Percentiles rank a stretch among this genome's conserved stretches.
phyloP scores from a whole-genome alignment of 2,329 filamentous ascomycete species.

The Verticillium zaregamsianum region DNA sequence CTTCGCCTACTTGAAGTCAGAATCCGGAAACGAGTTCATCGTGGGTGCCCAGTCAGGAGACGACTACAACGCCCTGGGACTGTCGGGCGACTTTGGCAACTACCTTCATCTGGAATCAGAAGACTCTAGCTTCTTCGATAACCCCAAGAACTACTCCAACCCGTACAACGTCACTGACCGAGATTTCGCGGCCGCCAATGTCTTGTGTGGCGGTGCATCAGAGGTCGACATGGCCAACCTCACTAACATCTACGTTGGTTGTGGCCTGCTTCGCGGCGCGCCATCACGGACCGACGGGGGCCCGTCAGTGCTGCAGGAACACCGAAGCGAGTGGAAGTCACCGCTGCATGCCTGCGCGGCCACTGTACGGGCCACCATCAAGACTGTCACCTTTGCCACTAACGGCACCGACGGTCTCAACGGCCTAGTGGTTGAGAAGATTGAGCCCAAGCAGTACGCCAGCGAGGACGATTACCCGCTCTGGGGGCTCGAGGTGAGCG shows the following conservation, averaged over 20 bases:
- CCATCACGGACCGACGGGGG: slow-evolving; percentile 29
- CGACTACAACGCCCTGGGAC: neutral
- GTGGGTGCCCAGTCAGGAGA: neutral
- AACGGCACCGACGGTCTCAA: slow-evolving; percentile 33
- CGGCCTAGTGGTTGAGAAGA: slow-evolving; percentile 25
- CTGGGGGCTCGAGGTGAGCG: slow-evolving; percentile 22
- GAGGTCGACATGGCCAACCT: slow-evolving; percentile 32
- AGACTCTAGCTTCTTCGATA: no score
- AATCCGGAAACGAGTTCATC: neutral
- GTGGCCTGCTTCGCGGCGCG: slow-evolving; percentile 34
- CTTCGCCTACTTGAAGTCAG: neutral
- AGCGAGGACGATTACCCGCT: slow-evolving; percentile 23
- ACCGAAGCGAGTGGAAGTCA: slow-evolving; percentile 34
- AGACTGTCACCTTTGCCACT: slow-evolving; percentile 36
- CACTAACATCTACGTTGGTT: slow-evolving; percentile 33
- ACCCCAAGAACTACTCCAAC: slow-evolving; percentile 19
- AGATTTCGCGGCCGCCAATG: slow-evolving; percentile 21
- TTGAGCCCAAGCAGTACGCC: slow-evolving; percentile 31
- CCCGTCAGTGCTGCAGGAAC: slow-evolving; percentile 29
- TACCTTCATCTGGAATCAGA: no score
- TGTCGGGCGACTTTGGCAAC: neutral
- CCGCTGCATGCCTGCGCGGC: slow-evolving; percentile 40
- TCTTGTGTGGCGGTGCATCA: slow-evolving; percentile 27
- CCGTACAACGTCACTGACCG: slow-evolving; percentile 20
- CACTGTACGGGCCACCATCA: slow-evolving; percentile 36